A percentile compares a stretch with the other conserved stretches of the same genome.
Conservation (phyloP, 441 rosid genomes). For the Euphorbia neoarborescens region DNA sequence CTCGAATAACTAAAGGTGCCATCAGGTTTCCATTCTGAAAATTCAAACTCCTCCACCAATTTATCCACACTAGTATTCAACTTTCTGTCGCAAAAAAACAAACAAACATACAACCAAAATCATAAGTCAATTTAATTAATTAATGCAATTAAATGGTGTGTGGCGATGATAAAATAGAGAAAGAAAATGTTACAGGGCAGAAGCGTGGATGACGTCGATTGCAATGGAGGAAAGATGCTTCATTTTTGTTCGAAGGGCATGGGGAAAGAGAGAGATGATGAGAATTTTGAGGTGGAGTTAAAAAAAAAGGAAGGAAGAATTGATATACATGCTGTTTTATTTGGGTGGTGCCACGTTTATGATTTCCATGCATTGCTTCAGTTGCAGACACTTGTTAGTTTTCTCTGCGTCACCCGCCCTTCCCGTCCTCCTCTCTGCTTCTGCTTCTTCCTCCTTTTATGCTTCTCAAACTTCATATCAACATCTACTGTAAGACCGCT, state of each 20-base stretch:
- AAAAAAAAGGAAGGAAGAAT: neutral
- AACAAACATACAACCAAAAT: neutral
- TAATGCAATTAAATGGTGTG: too few relatives aligned
- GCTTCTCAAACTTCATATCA: too few relatives aligned
- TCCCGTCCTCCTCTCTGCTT: neutral
- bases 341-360: conserved; percentile 31
- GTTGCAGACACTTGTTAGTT: conserved; percentile 22
- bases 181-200: conserved; percentile 41
- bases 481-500: too few relatives aligned
- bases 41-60: conserved; percentile 48
- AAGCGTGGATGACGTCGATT: conserved; percentile 48
- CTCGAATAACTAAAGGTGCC: conserved; percentile 44
- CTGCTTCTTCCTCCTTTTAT: neutral
- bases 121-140: neutral
- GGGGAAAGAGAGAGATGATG: neutral
- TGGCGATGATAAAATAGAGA: neutral
- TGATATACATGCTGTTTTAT: neutral
- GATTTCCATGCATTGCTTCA: conserved; percentile 31
- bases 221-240: conserved; percentile 87
- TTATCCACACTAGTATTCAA: conserved; percentile 33
- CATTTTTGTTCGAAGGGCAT: conserved; percentile 8
- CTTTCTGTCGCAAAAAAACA: conserved; percentile 37
- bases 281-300: neutral
- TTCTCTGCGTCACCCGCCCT: neutral
- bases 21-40: conserved; percentile 45